Conservation (phyloP, 768 basidiomycete species). For the Crucibulum laeve region DNA sequence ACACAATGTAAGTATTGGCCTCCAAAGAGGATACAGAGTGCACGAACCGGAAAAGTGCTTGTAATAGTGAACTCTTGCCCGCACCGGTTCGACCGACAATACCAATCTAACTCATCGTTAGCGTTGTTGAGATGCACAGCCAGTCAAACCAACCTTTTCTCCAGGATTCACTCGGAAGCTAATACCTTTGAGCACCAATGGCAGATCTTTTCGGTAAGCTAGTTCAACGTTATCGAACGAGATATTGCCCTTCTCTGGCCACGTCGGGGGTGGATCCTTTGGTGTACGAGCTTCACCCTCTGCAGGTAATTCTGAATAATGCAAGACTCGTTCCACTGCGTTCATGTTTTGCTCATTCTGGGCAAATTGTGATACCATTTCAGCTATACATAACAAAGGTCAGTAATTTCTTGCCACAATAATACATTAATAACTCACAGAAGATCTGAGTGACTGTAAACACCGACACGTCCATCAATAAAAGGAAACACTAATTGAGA, state of each 20-base stretch:
- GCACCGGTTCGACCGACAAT: conserved; percentile 11
- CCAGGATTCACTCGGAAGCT: conserved; percentile 52
- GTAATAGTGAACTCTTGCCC: conserved; percentile 55
- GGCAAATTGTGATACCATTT: conserved; percentile 53
- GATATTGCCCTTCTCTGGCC: conserved; percentile 51
- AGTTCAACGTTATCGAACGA: conserved; percentile 53
- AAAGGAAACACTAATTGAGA: neutral
- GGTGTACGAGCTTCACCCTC: conserved; percentile 45
- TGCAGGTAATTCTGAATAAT: conserved; percentile 57
- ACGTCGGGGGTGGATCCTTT: conserved; percentile 41
- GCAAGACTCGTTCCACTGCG: conserved; percentile 64
- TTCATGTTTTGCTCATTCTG: conserved; percentile 71
- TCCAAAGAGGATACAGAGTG: conserved; percentile 4
- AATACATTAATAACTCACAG: conserved; percentile 29
- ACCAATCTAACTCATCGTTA: conserved; percentile 6
- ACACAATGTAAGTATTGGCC: neutral
- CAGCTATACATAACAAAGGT: conserved; percentile 28
- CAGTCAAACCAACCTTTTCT: conserved; percentile 51
- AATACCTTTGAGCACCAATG: conserved; percentile 59
- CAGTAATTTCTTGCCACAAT: conserved; percentile 1
- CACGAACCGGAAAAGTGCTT: conserved; percentile 56
- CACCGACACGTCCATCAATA: neutral
- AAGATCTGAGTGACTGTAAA: conserved; percentile 46
- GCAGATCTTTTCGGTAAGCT: conserved; percentile 58
- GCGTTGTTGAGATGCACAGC: neutral